phyloP scores from a whole-genome alignment of 306 rosid genomes.

The Malus asiatica region DNA sequence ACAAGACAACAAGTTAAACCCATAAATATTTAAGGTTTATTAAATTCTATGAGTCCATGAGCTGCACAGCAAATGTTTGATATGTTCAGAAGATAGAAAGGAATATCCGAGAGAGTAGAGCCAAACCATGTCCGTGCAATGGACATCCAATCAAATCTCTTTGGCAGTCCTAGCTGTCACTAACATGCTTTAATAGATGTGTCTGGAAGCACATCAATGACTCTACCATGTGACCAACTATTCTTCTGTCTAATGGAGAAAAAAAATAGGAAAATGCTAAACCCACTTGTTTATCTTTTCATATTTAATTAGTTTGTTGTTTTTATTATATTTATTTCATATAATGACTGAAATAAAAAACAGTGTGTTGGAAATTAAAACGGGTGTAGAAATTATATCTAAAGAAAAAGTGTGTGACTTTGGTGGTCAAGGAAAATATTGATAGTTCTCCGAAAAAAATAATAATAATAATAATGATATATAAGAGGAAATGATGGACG shows the following conservation, averaged over 20 bases:
- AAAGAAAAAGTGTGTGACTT: background rate
- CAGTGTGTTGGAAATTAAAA: no score
- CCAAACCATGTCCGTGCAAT: constrained; percentile 20
- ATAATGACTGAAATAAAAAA: no score
- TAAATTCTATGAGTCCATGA: background rate
- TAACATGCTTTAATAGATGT: constrained; percentile 44
- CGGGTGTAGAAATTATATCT: no score
- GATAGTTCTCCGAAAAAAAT: background rate
- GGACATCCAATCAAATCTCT: constrained; percentile 21
- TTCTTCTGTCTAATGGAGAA: background rate
- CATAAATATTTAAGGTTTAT: background rate
- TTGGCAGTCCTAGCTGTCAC: constrained; percentile 49
- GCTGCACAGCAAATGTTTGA: background rate
- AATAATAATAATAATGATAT: no score
- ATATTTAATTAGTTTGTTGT: no score
- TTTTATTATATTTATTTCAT: no score
- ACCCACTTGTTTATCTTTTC: no score
- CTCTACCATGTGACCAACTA: constrained; percentile 47
- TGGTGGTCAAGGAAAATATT: constrained; percentile 39
- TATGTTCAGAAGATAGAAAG: constrained; percentile 3
- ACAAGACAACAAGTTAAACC: background rate
- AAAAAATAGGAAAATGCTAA: background rate
- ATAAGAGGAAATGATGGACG: constrained; percentile 13
- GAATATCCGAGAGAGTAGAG: constrained; percentile 5
- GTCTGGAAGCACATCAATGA: constrained; percentile 70